Evolutionary conservation across 2,329 filamentous ascomycete species (phyloP).

Genomic region (Nectriaceae sp.): DNA sequence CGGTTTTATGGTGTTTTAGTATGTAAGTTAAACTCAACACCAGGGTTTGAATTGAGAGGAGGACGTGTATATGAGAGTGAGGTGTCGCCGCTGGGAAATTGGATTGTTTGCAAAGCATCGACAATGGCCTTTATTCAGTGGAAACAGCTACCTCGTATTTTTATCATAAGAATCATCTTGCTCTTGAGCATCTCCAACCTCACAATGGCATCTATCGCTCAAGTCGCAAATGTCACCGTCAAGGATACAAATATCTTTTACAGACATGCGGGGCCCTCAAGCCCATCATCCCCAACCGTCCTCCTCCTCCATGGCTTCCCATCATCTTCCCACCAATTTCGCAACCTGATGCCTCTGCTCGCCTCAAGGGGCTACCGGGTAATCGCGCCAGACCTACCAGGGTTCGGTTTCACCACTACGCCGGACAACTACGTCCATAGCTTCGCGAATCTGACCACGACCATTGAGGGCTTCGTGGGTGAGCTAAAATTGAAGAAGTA

Average conservation of each 20-base stretch:
- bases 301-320: constrained; percentile 50
- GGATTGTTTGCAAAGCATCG: too few relatives aligned
- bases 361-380: constrained; percentile 39
- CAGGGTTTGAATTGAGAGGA: too few relatives aligned
- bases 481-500: constrained; percentile 48
- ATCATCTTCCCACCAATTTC: constrained; percentile 44
- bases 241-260: constrained; percentile 44
- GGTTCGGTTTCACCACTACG: constrained; percentile 58
- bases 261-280: constrained; percentile 33
- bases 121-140: too few relatives aligned
- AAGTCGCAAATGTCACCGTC: constrained; percentile 21
- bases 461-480: constrained; percentile 50
- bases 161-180: too few relatives aligned
- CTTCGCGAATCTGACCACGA: constrained; percentile 52
- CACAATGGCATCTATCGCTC: neutral
- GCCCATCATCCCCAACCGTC: constrained; percentile 34
- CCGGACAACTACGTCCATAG: constrained; percentile 51
- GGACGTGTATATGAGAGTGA: too few relatives aligned
- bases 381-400: constrained; percentile 60
- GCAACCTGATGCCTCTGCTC: constrained; percentile 46
- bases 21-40: too few relatives aligned
- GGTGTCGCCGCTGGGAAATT: too few relatives aligned
- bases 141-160: too few relatives aligned
- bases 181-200: too few relatives aligned
- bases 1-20: too few relatives aligned